These are phyloP conservation scores for Bruguiera gymnorhiza DNA, from an alignment of 345 rosid genomes.

Conservation along the genomic window DNA sequence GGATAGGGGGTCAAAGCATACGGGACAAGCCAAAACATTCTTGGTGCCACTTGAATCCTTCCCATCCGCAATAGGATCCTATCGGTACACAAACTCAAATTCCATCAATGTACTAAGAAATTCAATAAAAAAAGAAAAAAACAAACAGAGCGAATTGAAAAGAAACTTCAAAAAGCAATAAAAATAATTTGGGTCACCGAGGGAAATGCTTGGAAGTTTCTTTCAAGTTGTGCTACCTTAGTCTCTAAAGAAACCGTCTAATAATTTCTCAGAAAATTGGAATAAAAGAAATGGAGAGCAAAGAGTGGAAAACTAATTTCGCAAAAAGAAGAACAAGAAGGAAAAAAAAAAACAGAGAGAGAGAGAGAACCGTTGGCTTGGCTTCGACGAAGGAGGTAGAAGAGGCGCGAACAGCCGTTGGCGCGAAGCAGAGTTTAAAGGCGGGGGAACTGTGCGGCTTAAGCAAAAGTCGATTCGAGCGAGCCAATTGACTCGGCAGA, in stretches of 20 bases:
- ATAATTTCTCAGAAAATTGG: neutral
- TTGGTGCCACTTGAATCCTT: conserved; percentile 27
- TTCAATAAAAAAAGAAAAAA: too few species aligned
- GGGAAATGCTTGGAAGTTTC: too few species aligned
- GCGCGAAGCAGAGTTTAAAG: conserved; percentile 15
- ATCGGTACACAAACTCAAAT: neutral
- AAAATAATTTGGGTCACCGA: too few species aligned
- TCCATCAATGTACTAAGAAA: neutral
- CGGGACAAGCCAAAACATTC: conserved; percentile 68
- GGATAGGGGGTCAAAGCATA: conserved; percentile 57
- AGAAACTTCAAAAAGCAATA: too few species aligned
- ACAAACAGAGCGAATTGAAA: too few species aligned
- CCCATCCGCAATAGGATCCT: conserved; percentile 37
- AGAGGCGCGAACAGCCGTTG: conserved; percentile 40
- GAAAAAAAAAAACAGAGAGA: neutral
- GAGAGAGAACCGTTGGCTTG: conserved; percentile 34
- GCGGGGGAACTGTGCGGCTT: neutral
- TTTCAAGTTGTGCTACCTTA: too few species aligned
- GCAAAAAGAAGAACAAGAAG: neutral
- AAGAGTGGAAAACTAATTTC: neutral
- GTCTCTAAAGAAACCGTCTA: too few species aligned
- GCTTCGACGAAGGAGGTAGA: conserved; percentile 45
- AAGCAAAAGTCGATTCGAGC: conserved; percentile 18
- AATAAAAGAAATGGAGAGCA: too few species aligned
- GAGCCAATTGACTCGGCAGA: conserved; percentile 11